Conservation (phyloP, 2,329 filamentous ascomycete species). For the Sporothrix pallida region DNA sequence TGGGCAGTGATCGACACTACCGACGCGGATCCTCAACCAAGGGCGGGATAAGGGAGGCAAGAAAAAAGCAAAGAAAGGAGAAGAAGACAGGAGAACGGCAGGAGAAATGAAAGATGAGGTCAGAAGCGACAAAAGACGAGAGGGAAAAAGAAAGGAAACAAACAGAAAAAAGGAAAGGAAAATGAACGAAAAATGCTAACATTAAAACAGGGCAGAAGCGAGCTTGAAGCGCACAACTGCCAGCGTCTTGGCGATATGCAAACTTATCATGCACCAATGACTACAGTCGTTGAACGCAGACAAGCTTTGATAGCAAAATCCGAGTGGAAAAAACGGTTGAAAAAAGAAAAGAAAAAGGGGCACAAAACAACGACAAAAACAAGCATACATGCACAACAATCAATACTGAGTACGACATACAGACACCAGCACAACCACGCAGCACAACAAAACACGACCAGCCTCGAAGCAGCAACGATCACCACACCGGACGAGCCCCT, state of each 20-base stretch:
- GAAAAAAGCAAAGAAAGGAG: neutral
- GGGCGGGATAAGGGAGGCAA: neutral
- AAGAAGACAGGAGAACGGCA: neutral
- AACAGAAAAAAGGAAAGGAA: neutral
- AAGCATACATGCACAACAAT: neutral
- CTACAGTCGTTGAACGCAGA: neutral
- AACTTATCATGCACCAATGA: neutral
- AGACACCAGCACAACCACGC: neutral
- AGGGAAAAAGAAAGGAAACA: neutral
- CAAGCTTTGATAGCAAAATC: neutral
- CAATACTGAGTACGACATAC: too few relatives aligned
- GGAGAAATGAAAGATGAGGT: neutral
- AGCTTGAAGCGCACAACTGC: neutral
- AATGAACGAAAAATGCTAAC: neutral
- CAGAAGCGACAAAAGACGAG: neutral
- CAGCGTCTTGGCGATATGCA: too few relatives aligned
- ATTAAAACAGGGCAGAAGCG: neutral
- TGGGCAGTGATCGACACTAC: slow-evolving; percentile 4
- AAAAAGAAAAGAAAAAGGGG: slow-evolving; percentile 18
- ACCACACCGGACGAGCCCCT: slow-evolving; percentile 9
- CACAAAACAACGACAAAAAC: neutral
- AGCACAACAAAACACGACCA: neutral
- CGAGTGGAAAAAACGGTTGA: neutral
- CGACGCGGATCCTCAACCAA: slow-evolving; percentile 9
- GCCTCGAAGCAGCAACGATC: slow-evolving; percentile 21